These are phyloP conservation scores for Immersiella caudata DNA, from an alignment of 495 filamentous ascomycete species.

Conservation along the genomic window DNA sequence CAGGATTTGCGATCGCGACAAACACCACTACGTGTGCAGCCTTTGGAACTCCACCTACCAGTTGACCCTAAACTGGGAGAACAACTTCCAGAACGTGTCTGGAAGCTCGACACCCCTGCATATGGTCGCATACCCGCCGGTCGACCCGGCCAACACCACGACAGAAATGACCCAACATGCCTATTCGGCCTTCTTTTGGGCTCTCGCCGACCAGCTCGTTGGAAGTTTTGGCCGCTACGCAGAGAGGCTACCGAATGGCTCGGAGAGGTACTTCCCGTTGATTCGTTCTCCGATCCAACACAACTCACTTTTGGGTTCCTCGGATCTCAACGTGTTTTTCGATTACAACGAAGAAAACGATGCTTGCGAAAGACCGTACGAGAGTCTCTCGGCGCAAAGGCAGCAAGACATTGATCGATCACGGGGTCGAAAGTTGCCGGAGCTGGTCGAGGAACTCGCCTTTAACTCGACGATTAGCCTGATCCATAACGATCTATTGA, in stretches of 20 bases:
- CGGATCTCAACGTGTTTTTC: slow-evolving; percentile 19
- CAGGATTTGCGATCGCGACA: background rate
- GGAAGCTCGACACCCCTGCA: background rate
- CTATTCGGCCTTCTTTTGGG: slow-evolving; percentile 21
- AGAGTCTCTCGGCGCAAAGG: background rate
- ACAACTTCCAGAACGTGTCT: slow-evolving; percentile 11
- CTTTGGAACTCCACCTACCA: slow-evolving; percentile 18
- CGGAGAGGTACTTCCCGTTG: slow-evolving; percentile 9
- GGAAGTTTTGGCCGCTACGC: slow-evolving; percentile 17
- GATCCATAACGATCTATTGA: slow-evolving; percentile 19
- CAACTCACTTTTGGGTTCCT: slow-evolving; percentile 12
- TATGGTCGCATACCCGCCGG: slow-evolving; percentile 2
- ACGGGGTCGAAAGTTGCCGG: background rate
- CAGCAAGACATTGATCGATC: slow-evolving; percentile 10
- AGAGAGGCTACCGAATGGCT: background rate
- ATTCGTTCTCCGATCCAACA: slow-evolving; percentile 19
- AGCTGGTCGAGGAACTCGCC: slow-evolving; percentile 16
- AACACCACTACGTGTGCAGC: slow-evolving; percentile 10
- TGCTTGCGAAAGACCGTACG: slow-evolving; percentile 8
- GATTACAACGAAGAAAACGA: slow-evolving; percentile 14
- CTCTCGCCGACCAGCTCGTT: slow-evolving; percentile 9
- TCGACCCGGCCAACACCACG: background rate
- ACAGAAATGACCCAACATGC: slow-evolving; percentile 21
- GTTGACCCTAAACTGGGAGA: slow-evolving; percentile 6
- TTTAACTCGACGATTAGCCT: slow-evolving; percentile 20